Conservation (phyloP, 1,284 basidiomycete species). For the Sporisorium graminicola region DNA sequence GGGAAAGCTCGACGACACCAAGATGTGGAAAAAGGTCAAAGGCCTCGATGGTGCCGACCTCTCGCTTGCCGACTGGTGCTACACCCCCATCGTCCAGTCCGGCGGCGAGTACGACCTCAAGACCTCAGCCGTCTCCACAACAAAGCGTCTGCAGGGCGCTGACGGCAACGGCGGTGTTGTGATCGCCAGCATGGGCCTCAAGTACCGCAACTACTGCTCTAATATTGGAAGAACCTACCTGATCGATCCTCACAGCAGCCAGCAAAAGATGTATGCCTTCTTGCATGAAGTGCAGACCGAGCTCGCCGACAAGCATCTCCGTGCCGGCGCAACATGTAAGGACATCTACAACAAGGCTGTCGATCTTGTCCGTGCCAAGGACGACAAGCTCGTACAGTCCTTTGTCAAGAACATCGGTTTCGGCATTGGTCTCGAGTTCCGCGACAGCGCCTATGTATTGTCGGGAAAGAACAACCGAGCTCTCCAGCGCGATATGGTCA, state of each 20-base stretch:
- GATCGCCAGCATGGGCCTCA: conserved; percentile 86
- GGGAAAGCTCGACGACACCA: conserved; percentile 84
- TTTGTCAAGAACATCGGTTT: conserved; percentile 93
- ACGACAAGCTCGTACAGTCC: conserved; percentile 82
- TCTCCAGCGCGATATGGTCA: conserved; percentile 84
- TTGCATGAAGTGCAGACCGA: conserved; percentile 84
- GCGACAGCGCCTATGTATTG: conserved; percentile 86
- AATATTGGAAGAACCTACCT: conserved; percentile 94
- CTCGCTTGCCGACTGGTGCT: conserved; percentile 88
- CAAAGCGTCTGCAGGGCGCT: conserved; percentile 76
- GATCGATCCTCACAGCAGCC: conserved; percentile 84
- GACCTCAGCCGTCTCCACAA: conserved; percentile 85
- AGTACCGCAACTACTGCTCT: conserved; percentile 92
- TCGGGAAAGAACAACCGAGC: conserved; percentile 82
- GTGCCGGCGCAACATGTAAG: conserved; percentile 81
- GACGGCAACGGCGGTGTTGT: conserved; percentile 83
- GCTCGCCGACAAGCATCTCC: conserved; percentile 78
- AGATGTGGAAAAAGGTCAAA: conserved; percentile 76
- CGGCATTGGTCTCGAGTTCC: conserved; percentile 82
- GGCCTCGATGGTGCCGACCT: conserved; percentile 77
- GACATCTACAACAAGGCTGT: conserved; percentile 85
- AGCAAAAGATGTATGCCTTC: conserved; percentile 79
- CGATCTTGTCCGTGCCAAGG: conserved; percentile 81
- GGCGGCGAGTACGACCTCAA: conserved; percentile 90
- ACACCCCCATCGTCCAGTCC: conserved; percentile 94